Evolutionary conservation across 2,329 filamentous ascomycete genomes (phyloP).

Genomic region (Nothopassalora personata): DNA sequence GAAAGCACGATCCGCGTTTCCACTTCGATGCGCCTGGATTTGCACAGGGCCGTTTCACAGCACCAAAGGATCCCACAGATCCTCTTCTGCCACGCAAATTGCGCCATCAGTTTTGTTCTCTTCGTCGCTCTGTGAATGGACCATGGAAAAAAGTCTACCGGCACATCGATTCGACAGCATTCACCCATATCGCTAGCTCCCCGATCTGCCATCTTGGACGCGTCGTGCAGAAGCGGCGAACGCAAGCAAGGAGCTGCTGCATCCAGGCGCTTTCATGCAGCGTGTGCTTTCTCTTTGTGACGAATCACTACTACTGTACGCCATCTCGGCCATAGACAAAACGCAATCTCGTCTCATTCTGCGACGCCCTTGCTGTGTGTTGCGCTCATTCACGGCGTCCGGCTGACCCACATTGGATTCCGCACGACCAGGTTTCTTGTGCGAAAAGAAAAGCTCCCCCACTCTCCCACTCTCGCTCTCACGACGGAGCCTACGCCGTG

Average conservation of each 20-base stretch:
- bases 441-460: not conserved
- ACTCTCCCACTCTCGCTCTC: too few species aligned
- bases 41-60: not conserved
- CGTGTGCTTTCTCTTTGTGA: not conserved
- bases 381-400: too few species aligned
- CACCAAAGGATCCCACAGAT: not conserved
- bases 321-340: too few species aligned
- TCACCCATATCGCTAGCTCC: not conserved
- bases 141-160: not conserved
- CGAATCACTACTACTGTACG: not conserved
- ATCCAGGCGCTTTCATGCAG: not conserved
- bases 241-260: not conserved
- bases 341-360: not conserved
- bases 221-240: not conserved
- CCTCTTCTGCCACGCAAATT: too few species aligned
- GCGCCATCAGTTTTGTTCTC: not conserved
- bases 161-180: not conserved
- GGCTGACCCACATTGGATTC: slow-evolving; percentile 1
- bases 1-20: not conserved
- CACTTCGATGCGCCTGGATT: not conserved
- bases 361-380: slow-evolving; percentile 2
- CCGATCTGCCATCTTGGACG: not conserved
- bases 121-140: not conserved
- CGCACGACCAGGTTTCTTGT: not conserved
- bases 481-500: not conserved